These are phyloP conservation scores for Hirschfeldia incana DNA, from an alignment of 345 rosid genomes.

Conservation along the genomic window DNA sequence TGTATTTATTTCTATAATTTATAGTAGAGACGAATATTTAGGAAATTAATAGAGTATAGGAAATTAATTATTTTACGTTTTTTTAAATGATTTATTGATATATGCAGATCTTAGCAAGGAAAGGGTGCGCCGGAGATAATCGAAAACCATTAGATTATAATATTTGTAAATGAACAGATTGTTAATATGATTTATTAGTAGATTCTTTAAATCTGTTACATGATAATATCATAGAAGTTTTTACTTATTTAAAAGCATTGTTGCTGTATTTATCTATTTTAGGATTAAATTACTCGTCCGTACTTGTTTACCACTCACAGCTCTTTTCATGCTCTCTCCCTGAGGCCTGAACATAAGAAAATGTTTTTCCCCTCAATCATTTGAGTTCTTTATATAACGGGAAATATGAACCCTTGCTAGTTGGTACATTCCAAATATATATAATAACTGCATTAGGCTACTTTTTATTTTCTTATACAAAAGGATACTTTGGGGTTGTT, in stretches of 20 bases:
- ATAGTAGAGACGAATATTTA: background rate
- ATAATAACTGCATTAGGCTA: background rate
- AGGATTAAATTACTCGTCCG: constrained; percentile 32
- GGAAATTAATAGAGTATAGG: background rate
- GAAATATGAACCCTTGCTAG: constrained; percentile 9
- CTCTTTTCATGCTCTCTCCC: background rate
- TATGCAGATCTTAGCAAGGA: background rate
- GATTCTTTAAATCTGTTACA: background rate
- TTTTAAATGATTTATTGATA: background rate
- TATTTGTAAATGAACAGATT: background rate
- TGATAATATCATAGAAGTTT: background rate
- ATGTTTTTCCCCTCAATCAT: background rate
- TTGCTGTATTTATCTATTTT: background rate
- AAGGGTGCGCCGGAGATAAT: constrained; percentile 26
- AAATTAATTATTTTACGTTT: background rate
- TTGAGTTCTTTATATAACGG: background rate
- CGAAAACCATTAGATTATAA: constrained; percentile 3
- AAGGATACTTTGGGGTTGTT: background rate
- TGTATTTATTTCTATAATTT: constrained; percentile 6
- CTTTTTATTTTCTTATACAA: background rate
- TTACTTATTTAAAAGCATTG: background rate
- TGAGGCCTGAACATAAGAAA: background rate
- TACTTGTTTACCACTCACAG: constrained; percentile 38
- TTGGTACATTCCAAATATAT: constrained; percentile 9
- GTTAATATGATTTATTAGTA: background rate